Base-by-base conservation (phyloP, 106 monocot species). In the Agapanthus africanus region DNA sequence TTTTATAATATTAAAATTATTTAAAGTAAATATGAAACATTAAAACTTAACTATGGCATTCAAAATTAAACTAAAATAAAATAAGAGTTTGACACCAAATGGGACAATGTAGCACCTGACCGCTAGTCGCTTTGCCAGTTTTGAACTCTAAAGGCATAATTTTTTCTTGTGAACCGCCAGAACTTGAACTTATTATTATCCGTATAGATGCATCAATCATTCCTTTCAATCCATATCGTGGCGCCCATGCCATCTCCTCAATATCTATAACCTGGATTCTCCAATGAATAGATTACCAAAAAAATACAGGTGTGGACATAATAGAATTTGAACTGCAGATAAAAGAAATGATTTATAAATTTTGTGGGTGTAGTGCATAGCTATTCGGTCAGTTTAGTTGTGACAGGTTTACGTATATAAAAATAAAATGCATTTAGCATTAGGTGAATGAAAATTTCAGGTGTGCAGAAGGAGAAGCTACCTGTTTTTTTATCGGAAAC, bases 171-270 rank as follows among this genome's bases (percentile, higher is more conserved):
- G 76, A 64, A 79, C 30, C 72, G 78, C 71, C 82, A 76, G 26
- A 59, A 64, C 28, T 35, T 54, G 84, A 82, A 46, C 26, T 56
- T 67, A 82, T 83, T 41, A 73, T 82, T 47, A 81, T 56, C 66
- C 62, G 82, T 13, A 92, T 31, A 70, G 99, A 99, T 72, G 92
- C 99, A 87, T 99, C 99, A 68, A 99, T 90, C 30, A 90, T 79
- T 49, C 99, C 92, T 85, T 99, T 99, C 67, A 99, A 82, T 21
- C 97, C 92, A 79, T 93, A 93, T 83, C 82, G 84, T 74, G 92
- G 92, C 33, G 99, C 87, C 87, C 90, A 90, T 59, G 90, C 87
- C 83, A 93, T 85, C 68, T 99, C 99, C 70, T 99, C 99, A 74
- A 99, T 99, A 81, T 99, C 99, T 22, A 93, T 71, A 64, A 92